These are phyloP conservation scores for Penicillium crystallinum DNA, from an alignment of 495 filamentous ascomycete species.

Conservation along the genomic window DNA sequence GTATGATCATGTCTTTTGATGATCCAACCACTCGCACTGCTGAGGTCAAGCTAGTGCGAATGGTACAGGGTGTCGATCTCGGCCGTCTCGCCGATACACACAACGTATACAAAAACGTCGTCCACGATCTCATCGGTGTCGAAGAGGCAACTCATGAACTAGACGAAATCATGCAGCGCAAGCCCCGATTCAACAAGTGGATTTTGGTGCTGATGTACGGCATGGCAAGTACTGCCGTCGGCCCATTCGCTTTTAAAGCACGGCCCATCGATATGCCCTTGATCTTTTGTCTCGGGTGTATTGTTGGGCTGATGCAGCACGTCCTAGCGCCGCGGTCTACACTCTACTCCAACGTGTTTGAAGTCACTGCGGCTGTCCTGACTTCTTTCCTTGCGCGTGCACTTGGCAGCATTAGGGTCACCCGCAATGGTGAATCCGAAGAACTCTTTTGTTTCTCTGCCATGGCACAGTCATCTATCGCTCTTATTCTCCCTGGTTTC, in stretches of 20 bases:
- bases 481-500: slow-evolving; percentile 86
- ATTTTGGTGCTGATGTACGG: slow-evolving; percentile 73
- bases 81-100: slow-evolving; percentile 81
- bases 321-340: slow-evolving; percentile 73
- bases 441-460: slow-evolving; percentile 83
- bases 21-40: slow-evolving; percentile 85
- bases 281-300: slow-evolving; percentile 73
- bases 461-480: slow-evolving; percentile 84
- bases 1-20: slow-evolving; percentile 95
- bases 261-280: slow-evolving; percentile 84
- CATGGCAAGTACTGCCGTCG: slow-evolving; percentile 68
- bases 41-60: slow-evolving; percentile 83
- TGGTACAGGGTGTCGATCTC: slow-evolving; percentile 74
- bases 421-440: slow-evolving; percentile 48
- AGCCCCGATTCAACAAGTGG: slow-evolving; percentile 66
- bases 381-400: slow-evolving; percentile 84
- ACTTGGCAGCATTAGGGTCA: slow-evolving; percentile 65
- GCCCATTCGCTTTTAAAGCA: slow-evolving; percentile 84
- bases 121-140: slow-evolving; percentile 80
- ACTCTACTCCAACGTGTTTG: slow-evolving; percentile 79
- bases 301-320: slow-evolving; percentile 80
- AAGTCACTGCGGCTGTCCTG: slow-evolving; percentile 77
- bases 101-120: slow-evolving; percentile 87
- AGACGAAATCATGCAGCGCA: slow-evolving; percentile 59
- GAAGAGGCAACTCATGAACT: slow-evolving; percentile 75